Conservation (phyloP, 176 grass and related monocot genomes). For the Oryza meyeriana region DNA sequence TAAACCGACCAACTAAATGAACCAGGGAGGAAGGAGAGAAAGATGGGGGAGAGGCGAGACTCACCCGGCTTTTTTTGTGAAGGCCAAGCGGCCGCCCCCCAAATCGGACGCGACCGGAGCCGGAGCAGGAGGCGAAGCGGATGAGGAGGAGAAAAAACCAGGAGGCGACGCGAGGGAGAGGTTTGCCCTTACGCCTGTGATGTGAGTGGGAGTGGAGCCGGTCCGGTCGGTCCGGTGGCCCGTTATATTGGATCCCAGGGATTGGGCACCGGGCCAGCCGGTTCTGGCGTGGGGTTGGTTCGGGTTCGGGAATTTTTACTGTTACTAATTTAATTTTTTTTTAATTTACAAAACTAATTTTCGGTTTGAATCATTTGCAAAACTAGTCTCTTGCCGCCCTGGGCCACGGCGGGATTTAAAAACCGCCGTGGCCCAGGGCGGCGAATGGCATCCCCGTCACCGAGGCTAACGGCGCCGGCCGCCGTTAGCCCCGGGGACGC, state of each 20-base stretch:
- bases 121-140: not conserved
- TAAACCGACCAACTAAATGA: not conserved
- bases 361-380: too few species aligned
- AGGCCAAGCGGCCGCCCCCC: not conserved
- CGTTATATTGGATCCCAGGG: not conserved
- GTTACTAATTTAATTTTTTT: too few species aligned
- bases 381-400: too few species aligned
- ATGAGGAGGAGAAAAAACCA: slow-evolving; percentile 20
- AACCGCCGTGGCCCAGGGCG: too few species aligned
- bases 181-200: not conserved
- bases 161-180: not conserved
- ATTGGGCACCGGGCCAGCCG: slow-evolving; percentile 21
- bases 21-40: not conserved
- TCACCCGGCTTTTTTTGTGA: slow-evolving; percentile 39
- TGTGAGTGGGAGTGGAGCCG: not conserved
- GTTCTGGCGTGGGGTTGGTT: not conserved
- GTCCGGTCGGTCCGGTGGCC: not conserved
- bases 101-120: not conserved
- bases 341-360: too few species aligned
- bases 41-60: not conserved
- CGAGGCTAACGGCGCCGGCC: too few species aligned
- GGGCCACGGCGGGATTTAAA: too few species aligned
- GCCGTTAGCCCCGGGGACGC: too few species aligned
- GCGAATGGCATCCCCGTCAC: too few species aligned
- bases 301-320: not conserved